Evolutionary conservation across 106 monocot genomes (phyloP).

Genomic region (Platanthera guangdongensis): DNA sequence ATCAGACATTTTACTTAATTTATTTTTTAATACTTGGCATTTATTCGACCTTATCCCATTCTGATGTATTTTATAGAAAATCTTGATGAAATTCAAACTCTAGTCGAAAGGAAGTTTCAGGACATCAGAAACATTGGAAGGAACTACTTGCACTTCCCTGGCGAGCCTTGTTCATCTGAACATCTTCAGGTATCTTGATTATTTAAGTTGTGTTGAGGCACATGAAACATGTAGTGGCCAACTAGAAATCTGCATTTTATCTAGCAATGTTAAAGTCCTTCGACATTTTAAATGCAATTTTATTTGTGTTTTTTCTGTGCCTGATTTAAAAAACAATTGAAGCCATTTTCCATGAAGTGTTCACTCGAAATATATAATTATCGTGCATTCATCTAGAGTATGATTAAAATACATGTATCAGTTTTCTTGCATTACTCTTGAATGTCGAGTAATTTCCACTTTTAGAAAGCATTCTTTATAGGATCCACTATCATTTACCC

Average conservation of each 20-base stretch:
- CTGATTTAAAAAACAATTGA: not conserved
- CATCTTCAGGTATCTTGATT: conserved; percentile 68
- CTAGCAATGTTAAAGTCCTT: not conserved
- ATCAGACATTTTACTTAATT: not conserved
- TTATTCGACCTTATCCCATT: not conserved
- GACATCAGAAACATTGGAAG: conserved; percentile 53
- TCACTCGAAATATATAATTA: not conserved
- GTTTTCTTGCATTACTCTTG: not conserved
- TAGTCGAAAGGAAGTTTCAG: conserved; percentile 69
- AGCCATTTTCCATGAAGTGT: not conserved
- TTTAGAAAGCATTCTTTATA: not conserved
- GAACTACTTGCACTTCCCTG: conserved; percentile 35
- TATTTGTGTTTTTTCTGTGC: not conserved
- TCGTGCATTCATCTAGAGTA: not conserved
- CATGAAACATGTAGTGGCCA: not conserved
- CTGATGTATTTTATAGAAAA: conserved; percentile 31
- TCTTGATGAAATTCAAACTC: conserved; percentile 59
- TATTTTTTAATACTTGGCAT: not conserved
- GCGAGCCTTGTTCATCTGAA: conserved; percentile 78
- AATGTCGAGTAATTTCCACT: not conserved
- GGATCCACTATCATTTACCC: not conserved
- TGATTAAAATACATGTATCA: not conserved
- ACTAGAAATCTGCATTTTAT: not conserved
- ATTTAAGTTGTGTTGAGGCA: not conserved
- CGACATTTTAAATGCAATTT: not conserved